Evolutionary conservation across 1,139 yeast species (phyloP).

Genomic region (Magnusiomyces sp.): DNA sequence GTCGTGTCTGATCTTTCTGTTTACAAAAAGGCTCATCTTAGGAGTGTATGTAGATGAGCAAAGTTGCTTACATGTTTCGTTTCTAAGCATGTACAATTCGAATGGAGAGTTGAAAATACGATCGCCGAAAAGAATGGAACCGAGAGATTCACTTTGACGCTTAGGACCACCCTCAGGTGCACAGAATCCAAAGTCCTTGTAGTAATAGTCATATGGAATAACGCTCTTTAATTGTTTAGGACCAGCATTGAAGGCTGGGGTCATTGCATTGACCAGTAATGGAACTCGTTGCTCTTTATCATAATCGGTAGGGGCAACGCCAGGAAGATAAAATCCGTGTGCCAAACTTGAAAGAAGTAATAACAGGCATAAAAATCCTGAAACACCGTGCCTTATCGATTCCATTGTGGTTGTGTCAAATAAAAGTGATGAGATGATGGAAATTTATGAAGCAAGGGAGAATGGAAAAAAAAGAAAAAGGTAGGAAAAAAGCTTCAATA

Average conservation of each 20-base stretch:
- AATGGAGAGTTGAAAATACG: slow-evolving; percentile 91
- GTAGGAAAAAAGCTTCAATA: no score
- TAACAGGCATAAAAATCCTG: background rate
- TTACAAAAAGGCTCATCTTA: slow-evolving; percentile 64
- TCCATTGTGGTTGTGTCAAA: no score
- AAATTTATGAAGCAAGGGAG: background rate
- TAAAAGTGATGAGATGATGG: no score
- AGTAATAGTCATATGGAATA: slow-evolving; percentile 59
- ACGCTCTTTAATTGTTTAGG: slow-evolving; percentile 18
- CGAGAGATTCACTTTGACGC: slow-evolving; percentile 82
- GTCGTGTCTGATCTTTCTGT: slow-evolving; percentile 69
- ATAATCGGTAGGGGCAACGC: slow-evolving; percentile 90
- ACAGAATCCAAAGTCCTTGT: slow-evolving; percentile 78
- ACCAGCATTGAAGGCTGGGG: slow-evolving; percentile 55
- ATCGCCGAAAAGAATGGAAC: slow-evolving; percentile 91
- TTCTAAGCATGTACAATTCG: slow-evolving; percentile 65
- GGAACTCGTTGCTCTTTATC: slow-evolving; percentile 64
- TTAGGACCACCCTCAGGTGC: slow-evolving; percentile 52
- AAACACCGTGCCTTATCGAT: background rate
- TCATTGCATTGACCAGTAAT: slow-evolving; percentile 76
- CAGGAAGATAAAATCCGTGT: slow-evolving; percentile 78
- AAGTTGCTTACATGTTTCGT: slow-evolving; percentile 53
- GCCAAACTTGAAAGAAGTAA: slow-evolving; percentile 19
- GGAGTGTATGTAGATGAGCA: slow-evolving; percentile 55
- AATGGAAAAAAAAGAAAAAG: background rate